Base-by-base conservation (phyloP, 495 filamentous ascomycete genomes). In the Halenospora varia region DNA sequence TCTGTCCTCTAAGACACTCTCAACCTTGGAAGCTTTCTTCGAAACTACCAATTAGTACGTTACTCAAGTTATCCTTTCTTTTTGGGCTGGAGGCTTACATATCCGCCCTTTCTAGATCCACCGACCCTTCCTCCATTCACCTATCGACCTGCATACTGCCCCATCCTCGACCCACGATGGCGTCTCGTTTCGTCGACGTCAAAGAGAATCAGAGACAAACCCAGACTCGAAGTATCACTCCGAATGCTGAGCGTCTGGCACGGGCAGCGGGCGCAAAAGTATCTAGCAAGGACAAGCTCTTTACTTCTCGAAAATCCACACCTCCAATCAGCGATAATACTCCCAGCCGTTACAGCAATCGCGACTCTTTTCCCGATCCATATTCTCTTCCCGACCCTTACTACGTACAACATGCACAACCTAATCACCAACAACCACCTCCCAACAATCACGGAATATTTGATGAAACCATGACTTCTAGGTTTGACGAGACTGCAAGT, bases 401-500 rank as follows among this genome's bases (percentile, higher is more conserved):
- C 8, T 45, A 41, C 6, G 19, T 42, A 18, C 26, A 17, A 6
- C 9, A 29, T 19, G 11, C 23, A 19, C 29, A 35, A 35, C 29
- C 29, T 35, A 35, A 35, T 35, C 24, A 17, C 3, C 55, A 24
- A 35, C 48, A 51, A 20, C 15, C 17, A 52, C 20, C 15, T 41
- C 18, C 10, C 18, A 41, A 11, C 18, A 41, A 45, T 19, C 17
- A 48, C 35, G 1, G 24, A 10, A 45, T 26, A 11, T 52, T 61
- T 42, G 58, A 61, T 19, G 52, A 56, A 6, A 19, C 19, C 18
- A 61, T 55, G 29, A 19, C 39, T 0, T 45, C 51, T 1, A 47
- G 42, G 18, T 47, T 61, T 26, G 58, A 61, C 2, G 39, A 35
- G 1, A 61, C 58, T 1, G 35, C 24, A 26, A 61, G 52, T 41